Evolutionary conservation across 495 filamentous ascomycete species (phyloP), one percentile per base, ranked within the genome.

Genomic region (Neurospora intermedia): DNA sequence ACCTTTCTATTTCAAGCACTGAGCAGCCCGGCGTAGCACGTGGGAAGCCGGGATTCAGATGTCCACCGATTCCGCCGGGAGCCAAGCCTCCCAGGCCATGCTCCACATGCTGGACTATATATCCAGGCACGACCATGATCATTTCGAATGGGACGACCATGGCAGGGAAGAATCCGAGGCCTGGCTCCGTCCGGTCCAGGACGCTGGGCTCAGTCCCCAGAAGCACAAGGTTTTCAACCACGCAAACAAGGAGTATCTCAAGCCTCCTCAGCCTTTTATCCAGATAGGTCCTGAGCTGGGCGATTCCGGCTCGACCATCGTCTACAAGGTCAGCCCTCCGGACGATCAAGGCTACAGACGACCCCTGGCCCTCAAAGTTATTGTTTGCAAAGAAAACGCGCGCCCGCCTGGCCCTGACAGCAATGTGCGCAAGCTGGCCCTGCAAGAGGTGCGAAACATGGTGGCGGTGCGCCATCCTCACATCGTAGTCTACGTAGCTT

Each of bases 221-320:
- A 81, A 80, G 59, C 80, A 81, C 75, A 81, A 81, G 71, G 77
- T 81, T 6, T 80, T 81, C 11, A 69, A 76, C 27, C 80, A 81
- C 48, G n/a, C 31, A 41, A 76, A 76, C 45, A 80, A 79, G 39
- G 78, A 81, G 38, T 80, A 79, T 31, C 71, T 79, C 13, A 77
- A 69, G 4, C 76, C 75, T 3, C 78, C 78, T 1, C 70, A 45
- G 11, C 80, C 78, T 1, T 80, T 80, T 43, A 42, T 77, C 2
- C 75, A 74, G 16, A 72, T 75, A 10, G 75, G 75, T 15, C 66
- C 70, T 0, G 74, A 79, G 27, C 74, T 81, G 2, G 80, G 80
- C 1, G 76, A 81, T 1, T 77, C 76, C 6, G 80, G 80, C 0
- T 77, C 80, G 31, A 81, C 78, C 35, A 73, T 79, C 31, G 78